These are phyloP conservation scores for Jamesozyma jinghongensis DNA, from an alignment of 805 yeast genomes.

Conservation along the genomic window DNA sequence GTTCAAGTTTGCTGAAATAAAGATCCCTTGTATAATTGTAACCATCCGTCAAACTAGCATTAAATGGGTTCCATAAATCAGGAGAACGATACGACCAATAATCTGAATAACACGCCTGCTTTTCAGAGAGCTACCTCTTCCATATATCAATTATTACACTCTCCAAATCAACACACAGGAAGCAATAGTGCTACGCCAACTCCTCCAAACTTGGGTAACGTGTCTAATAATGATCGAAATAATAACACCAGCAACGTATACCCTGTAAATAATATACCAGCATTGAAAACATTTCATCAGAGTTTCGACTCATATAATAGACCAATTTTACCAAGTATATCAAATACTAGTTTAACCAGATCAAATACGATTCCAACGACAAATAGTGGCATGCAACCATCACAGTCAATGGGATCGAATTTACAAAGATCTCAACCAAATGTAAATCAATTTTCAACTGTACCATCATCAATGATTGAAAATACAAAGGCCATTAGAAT, in stretches of 20 bases:
- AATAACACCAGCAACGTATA: not conserved
- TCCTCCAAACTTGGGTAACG: conserved; percentile 1
- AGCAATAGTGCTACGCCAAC: not conserved
- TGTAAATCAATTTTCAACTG: conserved; percentile 1
- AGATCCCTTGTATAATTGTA: too few species aligned
- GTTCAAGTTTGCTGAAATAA: too few species aligned
- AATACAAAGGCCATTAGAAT: conserved; percentile 3
- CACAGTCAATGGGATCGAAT: not conserved
- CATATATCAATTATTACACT: conserved; percentile 11
- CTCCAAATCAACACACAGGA: not conserved
- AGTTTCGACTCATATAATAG: conserved; percentile 12
- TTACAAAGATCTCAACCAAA: conserved; percentile 4
- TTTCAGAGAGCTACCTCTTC: conserved; percentile 10
- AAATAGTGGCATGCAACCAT: conserved; percentile 5
- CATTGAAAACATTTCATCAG: not conserved
- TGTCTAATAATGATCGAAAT: conserved; percentile 2
- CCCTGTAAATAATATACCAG: not conserved
- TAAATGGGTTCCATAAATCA: too few species aligned
- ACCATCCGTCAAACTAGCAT: too few species aligned
- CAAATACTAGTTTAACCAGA: not conserved
- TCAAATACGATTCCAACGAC: not conserved
- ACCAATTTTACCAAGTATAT: conserved; percentile 2
- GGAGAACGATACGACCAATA: not conserved
- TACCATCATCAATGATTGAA: not conserved
- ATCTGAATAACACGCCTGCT: not conserved